Conservation (phyloP, 768 basidiomycete genomes). For the Lactarius deliciosus region DNA sequence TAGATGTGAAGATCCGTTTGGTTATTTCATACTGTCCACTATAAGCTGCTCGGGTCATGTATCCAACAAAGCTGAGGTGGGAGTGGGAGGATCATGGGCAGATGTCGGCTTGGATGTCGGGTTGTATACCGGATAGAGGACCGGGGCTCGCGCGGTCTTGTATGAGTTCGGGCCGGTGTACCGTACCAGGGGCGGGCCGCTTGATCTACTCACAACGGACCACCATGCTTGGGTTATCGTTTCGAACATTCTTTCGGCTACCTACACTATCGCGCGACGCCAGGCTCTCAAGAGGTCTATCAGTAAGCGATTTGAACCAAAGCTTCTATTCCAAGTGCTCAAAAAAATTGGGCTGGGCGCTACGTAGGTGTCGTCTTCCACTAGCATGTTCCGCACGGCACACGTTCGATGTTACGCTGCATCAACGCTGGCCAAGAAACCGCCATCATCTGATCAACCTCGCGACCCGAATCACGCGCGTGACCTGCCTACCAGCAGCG, state of each 20-base stretch:
- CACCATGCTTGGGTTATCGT: background rate
- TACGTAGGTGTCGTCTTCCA: background rate
- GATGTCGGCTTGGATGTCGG: too few species aligned
- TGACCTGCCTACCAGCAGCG: slow-evolving; percentile 41
- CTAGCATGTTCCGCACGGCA: background rate
- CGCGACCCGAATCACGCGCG: background rate
- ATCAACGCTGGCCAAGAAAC: background rate
- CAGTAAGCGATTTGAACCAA: slow-evolving; percentile 3
- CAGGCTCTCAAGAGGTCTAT: background rate
- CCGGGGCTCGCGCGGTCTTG: too few species aligned
- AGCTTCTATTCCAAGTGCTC: background rate
- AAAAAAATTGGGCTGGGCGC: background rate
- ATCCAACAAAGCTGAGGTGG: background rate
- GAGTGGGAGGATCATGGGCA: too few species aligned
- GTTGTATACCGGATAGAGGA: too few species aligned
- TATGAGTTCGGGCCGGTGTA: background rate
- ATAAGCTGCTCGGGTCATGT: background rate
- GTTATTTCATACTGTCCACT: background rate
- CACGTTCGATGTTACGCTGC: background rate
- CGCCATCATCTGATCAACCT: background rate
- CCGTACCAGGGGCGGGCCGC: background rate
- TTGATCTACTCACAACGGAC: background rate
- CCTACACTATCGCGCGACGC: background rate
- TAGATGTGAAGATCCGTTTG: background rate
- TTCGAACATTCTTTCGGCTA: background rate